Evolutionary conservation across 768 basidiomycete genomes (phyloP), one percentile per base, ranked within the genome.

Genomic region (Suillus variegatus): DNA sequence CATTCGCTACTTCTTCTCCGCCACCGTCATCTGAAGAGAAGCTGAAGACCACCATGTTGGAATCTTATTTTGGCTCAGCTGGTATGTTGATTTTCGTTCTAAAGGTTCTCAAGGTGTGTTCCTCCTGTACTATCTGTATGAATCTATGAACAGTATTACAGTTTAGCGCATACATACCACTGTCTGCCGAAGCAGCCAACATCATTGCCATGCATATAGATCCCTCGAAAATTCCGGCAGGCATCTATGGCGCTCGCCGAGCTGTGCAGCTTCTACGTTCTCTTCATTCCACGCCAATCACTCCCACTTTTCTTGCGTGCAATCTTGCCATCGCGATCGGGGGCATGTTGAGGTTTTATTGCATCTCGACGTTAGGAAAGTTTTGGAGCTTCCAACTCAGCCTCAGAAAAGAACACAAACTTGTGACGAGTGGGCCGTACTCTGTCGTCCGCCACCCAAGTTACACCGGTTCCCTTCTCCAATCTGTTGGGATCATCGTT

Each of bases 371-470:
- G 7, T 66, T 78, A 2, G 76, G 73, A 14, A 55, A 55, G 12
- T 60, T 68, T 28, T 78, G 75, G 71, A 78, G 73, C 6, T 76
- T 75, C 60, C 67, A 71, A 22, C 67, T 76, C n/a, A 69, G 67
- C 43, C 47, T 76, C 41, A 70, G 70, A 8, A 60, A 61, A 41
- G 61, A 66, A 16, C 76, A 76, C 65, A 66, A 58, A 54, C 69
- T 77, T 7, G 66, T 77, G 49, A 77, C 73, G 1, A 56, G 61
- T 5, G 75, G 76, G 6, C 77, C 77, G 1, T 77, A 78, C 62
- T 54, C 68, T 1, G 10, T 67, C n/a, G 73, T 76, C 3, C 74
- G 76, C 20, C 76, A 77, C 63, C 76, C 76, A 41, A 66, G 46
- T 22, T 79, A 78, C 63, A 69, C 69, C 10, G 75, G 70, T 2